Evolutionary conservation across 768 basidiomycete genomes (phyloP).

Genomic region (Hericium coralloides): DNA sequence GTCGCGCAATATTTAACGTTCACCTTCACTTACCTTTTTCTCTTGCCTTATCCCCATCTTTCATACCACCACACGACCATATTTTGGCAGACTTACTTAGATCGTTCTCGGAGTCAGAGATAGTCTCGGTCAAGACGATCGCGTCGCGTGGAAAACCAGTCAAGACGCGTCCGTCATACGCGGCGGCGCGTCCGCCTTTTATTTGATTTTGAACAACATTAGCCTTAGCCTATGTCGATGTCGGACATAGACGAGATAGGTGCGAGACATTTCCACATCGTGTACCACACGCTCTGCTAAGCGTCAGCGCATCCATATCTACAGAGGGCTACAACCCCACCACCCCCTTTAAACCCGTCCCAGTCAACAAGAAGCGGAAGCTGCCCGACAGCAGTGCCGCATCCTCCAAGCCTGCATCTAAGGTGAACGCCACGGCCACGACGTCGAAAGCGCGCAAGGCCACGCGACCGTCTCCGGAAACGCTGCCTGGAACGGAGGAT

Average conservation of each 20-base stretch:
- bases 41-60: too few species aligned
- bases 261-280: constrained; percentile 8
- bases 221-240: neutral
- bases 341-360: constrained; percentile 16
- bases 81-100: too few species aligned
- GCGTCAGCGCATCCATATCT: neutral
- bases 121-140: neutral
- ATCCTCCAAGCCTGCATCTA: constrained; percentile 12
- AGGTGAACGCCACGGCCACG: constrained; percentile 1
- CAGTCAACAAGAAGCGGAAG: constrained; percentile 16
- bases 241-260: constrained; percentile 14
- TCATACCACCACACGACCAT: too few species aligned
- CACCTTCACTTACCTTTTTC: too few species aligned
- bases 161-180: constrained; percentile 8
- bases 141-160: neutral
- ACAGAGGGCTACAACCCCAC: constrained; percentile 22
- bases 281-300: neutral
- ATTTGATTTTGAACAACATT: neutral
- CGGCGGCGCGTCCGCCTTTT: constrained; percentile 17
- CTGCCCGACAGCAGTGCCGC: constrained; percentile 8
- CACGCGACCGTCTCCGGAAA: constrained; percentile 8
- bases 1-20: too few species aligned
- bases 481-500: constrained; percentile 11
- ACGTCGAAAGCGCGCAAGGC: constrained; percentile 6
- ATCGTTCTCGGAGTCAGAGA: too few species aligned